A percentile compares a stretch with the other conserved stretches of the same genome.
Conservation (phyloP, 108 stramenopile genomes). For the Cyclotella atomus region DNA sequence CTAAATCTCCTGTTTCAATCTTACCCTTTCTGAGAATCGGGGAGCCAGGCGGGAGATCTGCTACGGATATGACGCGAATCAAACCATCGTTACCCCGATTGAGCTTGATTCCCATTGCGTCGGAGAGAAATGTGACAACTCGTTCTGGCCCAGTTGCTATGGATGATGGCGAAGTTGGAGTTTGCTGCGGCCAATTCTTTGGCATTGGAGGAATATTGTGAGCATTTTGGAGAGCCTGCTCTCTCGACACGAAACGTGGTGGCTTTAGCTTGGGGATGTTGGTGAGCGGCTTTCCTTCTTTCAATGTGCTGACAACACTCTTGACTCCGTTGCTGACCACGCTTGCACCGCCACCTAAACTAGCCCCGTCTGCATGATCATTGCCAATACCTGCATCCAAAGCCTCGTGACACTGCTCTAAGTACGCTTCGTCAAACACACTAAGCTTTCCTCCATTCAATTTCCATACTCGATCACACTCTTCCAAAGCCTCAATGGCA, state of each 20-base stretch:
- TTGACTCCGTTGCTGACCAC: constrained; percentile 41
- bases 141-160: constrained; percentile 72
- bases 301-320: constrained; percentile 42
- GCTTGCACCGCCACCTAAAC: constrained; percentile 43
- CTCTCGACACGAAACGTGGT: constrained; percentile 85
- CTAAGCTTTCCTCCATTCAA: constrained; percentile 67
- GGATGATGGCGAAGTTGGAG: constrained; percentile 51
- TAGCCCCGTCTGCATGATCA: constrained; percentile 36
- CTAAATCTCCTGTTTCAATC: constrained; percentile 76
- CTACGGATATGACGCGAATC: constrained; percentile 79
- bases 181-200: constrained; percentile 81
- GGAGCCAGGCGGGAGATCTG: constrained; percentile 64
- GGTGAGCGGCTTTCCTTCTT: constrained; percentile 46
- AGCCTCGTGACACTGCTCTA: constrained; percentile 75
- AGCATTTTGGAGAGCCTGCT: constrained; percentile 68
- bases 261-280: constrained; percentile 83
- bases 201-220: constrained; percentile 80
- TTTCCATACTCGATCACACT: constrained; percentile 64
- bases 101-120: constrained; percentile 83
- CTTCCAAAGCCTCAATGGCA: constrained; percentile 71
- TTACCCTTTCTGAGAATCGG: constrained; percentile 73
- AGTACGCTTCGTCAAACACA: constrained; percentile 87
- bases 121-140: constrained; percentile 69
- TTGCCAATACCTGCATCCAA: constrained; percentile 55
- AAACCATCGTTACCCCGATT: constrained; percentile 88